Percentiles rank a stretch among this genome's conserved stretches.
phyloP scores from a whole-genome alignment of 148 eudicot genomes.

The Silene conica region DNA sequence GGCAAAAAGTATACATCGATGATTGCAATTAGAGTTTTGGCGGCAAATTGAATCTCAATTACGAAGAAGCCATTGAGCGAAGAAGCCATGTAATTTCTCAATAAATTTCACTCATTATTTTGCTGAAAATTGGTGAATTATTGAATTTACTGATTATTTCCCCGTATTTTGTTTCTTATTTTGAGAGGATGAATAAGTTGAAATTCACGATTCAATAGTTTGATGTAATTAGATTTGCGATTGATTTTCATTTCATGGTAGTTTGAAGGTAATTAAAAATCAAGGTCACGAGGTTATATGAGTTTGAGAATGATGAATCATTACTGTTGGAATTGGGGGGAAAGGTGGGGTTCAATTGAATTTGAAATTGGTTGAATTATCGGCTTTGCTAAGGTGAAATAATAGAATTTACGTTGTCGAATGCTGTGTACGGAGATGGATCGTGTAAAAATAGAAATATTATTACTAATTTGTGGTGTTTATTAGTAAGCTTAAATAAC shows the following conservation, averaged over 20 bases:
- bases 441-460: too few species aligned
- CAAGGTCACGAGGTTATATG: background rate
- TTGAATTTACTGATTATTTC: background rate
- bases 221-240: background rate
- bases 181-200: background rate
- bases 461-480: too few species aligned
- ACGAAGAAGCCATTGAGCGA: too few species aligned
- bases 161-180: background rate
- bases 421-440: too few species aligned
- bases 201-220: background rate
- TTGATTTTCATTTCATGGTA: background rate
- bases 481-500: too few species aligned
- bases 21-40: conserved; percentile 2
- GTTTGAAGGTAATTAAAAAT: background rate
- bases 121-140: background rate
- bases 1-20: background rate
- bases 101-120: background rate
- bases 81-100: background rate
- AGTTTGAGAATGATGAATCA: background rate
- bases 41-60: conserved; percentile 2
- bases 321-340: too few species aligned
- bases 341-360: too few species aligned
- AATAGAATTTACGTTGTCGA: too few species aligned
- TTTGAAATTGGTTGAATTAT: too few species aligned
- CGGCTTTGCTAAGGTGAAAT: too few species aligned